These are phyloP conservation scores for Neurospora sp. DNA, from an alignment of 495 filamentous ascomycete genomes.

Conservation along the genomic window DNA sequence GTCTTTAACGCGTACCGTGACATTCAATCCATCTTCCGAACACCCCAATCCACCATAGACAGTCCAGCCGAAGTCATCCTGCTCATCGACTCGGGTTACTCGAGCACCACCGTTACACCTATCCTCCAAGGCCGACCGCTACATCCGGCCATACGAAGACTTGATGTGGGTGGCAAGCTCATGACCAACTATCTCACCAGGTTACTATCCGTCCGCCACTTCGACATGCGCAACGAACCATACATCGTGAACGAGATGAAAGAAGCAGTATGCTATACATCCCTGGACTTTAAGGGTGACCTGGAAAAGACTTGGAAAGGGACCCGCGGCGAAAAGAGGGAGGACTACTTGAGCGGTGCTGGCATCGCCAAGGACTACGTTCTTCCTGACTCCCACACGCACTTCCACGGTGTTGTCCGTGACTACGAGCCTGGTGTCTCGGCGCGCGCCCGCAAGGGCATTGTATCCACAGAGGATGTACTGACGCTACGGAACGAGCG, in stretches of 20 bases:
- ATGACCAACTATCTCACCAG: conserved; percentile 93
- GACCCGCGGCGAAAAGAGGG: conserved; percentile 43
- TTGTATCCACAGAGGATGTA: conserved; percentile 63
- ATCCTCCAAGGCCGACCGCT: conserved; percentile 71
- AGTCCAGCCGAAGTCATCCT: conserved; percentile 71
- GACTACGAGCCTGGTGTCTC: conserved; percentile 58
- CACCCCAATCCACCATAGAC: conserved; percentile 31
- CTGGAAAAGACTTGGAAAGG: conserved; percentile 80
- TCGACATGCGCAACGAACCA: conserved; percentile 88
- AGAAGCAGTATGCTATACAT: conserved; percentile 79
- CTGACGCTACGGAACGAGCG: conserved; percentile 84
- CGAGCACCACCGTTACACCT: conserved; percentile 86
- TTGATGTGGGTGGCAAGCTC: conserved; percentile 87
- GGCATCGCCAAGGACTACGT: conserved; percentile 89
- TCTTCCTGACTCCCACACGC: conserved; percentile 78
- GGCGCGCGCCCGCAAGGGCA: conserved; percentile 49
- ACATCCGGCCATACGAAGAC: conserved; percentile 70
- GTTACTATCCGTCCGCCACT: conserved; percentile 79
- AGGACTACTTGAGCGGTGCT: conserved; percentile 38
- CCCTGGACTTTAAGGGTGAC: conserved; percentile 64
- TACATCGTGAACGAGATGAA: conserved; percentile 94
- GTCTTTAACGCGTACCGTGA: conserved; percentile 81
- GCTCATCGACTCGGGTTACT: conserved; percentile 85
- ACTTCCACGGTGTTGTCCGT: conserved; percentile 60
- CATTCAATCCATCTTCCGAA: conserved; percentile 51